These are phyloP conservation scores for Soucietia sequanensis DNA, from an alignment of 805 yeast genomes.

Conservation along the genomic window DNA sequence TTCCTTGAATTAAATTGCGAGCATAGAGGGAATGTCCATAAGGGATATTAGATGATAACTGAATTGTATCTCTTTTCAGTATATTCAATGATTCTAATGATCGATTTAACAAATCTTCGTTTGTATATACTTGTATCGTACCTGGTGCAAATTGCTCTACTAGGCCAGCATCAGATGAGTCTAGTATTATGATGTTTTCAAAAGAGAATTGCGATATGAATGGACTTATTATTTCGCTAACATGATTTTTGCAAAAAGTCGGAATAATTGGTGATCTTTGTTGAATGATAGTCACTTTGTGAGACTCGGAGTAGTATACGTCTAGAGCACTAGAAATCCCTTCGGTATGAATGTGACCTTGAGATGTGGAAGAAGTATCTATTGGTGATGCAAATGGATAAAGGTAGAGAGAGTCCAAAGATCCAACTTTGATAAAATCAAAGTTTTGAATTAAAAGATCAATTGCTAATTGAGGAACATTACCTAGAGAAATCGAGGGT, in stretches of 20 bases:
- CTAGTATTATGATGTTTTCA: constrained; percentile 52
- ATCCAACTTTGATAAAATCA: constrained; percentile 48
- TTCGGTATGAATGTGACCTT: constrained; percentile 11
- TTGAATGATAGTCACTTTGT: constrained; percentile 60
- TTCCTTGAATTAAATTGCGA: constrained; percentile 4
- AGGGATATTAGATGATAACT: constrained; percentile 3
- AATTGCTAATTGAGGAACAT: constrained; percentile 78
- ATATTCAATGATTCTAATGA: constrained; percentile 30
- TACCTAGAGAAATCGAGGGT: constrained; percentile 85
- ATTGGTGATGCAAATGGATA: constrained; percentile 85
- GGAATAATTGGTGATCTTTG: constrained; percentile 85
- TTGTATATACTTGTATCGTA: constrained; percentile 23
- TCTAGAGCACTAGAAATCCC: constrained; percentile 66
- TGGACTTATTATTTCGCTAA: constrained; percentile 49
- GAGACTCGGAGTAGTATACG: constrained; percentile 46
- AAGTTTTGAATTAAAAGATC: constrained; percentile 73
- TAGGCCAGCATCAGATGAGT: constrained; percentile 70
- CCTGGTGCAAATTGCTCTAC: constrained; percentile 22
- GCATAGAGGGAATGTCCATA: constrained; percentile 11
- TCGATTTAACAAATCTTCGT: constrained; percentile 29
- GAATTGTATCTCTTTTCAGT: constrained; percentile 7
- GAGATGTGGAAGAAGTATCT: constrained; percentile 35
- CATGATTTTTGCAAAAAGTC: constrained; percentile 50
- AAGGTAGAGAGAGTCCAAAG: constrained; percentile 57
- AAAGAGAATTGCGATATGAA: constrained; percentile 44